Conservation (phyloP, 176 grass and related monocot genomes). For the Ensete ventricosum region DNA sequence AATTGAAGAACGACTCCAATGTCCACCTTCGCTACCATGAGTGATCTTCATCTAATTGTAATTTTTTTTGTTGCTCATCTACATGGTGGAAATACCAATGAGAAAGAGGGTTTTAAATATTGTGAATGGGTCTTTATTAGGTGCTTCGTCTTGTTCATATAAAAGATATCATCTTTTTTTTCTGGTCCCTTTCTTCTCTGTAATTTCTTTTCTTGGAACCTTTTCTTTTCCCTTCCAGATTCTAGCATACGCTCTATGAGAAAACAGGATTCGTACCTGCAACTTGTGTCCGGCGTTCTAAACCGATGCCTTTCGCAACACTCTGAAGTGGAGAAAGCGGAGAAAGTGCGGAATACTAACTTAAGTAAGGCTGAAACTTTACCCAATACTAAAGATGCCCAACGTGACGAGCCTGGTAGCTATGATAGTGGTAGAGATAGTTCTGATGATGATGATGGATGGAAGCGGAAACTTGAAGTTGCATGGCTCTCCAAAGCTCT, state of each 20-base stretch:
- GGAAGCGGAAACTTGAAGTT: conserved; percentile 70
- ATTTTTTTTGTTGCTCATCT: no score
- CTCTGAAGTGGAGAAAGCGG: conserved; percentile 8
- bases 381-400: conserved; percentile 14
- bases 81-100: no score
- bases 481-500: conserved; percentile 87
- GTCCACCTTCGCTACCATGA: no score
- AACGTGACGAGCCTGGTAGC: conserved; percentile 5
- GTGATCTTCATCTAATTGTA: no score
- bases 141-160: background rate
- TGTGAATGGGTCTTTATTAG: background rate
- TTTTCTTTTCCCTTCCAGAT: conserved; percentile 14
- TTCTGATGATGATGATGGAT: conserved; percentile 31
- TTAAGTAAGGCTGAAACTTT: conserved; percentile 24
- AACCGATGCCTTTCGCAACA: conserved; percentile 40
- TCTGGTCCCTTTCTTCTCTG: background rate
- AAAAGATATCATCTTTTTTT: background rate
- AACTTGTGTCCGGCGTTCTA: conserved; percentile 24
- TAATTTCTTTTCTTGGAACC: background rate
- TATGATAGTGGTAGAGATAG: conserved; percentile 16
- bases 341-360: conserved; percentile 9
- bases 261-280: conserved; percentile 22
- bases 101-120: no score
- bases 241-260: conserved; percentile 19
- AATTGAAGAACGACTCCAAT: no score